A percentile compares a stretch with the other conserved stretches of the same genome.
Evolutionary conservation across 306 rosid species (phyloP).

Genomic region (Trifolium dubium): DNA sequence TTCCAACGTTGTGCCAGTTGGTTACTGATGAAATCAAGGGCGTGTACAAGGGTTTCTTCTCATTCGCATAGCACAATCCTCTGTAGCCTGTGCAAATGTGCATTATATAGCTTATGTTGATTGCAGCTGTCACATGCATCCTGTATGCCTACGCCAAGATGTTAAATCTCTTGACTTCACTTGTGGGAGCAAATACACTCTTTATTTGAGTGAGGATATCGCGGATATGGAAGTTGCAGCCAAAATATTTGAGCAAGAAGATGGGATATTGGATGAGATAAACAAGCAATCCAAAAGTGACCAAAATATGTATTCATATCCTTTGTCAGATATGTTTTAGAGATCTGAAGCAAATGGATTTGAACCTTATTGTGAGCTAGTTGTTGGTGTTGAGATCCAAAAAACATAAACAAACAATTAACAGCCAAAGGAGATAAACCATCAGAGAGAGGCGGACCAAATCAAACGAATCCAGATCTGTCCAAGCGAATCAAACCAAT

Average conservation of each 20-base stretch:
- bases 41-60: conserved; percentile 55
- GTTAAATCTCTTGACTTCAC: conserved; percentile 63
- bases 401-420: too few relatives aligned
- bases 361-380: conserved; percentile 65
- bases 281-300: conserved; percentile 51
- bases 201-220: conserved; percentile 73
- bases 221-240: conserved; percentile 87
- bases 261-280: conserved; percentile 55
- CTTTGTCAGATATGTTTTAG: conserved; percentile 55
- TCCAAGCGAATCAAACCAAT: too few relatives aligned
- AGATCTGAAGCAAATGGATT: conserved; percentile 71
- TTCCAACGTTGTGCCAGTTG: conserved; percentile 89
- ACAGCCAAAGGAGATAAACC: too few relatives aligned
- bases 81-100: conserved; percentile 91
- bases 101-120: conserved; percentile 70
- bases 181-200: conserved; percentile 69
- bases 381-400: too few relatives aligned
- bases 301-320: conserved; percentile 68
- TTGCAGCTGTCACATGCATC: conserved; percentile 78
- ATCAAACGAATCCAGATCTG: too few relatives aligned
- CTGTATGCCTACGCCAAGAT: conserved; percentile 92
- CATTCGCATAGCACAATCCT: conserved; percentile 71
- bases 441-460: too few relatives aligned
- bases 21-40: conserved; percentile 74
- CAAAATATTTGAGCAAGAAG: conserved; percentile 76